A percentile compares a stretch with the other conserved stretches of the same genome.
These are phyloP conservation scores for Cordyceps javanica DNA, from an alignment of 2,329 filamentous ascomycete genomes.

Conservation along the genomic window DNA sequence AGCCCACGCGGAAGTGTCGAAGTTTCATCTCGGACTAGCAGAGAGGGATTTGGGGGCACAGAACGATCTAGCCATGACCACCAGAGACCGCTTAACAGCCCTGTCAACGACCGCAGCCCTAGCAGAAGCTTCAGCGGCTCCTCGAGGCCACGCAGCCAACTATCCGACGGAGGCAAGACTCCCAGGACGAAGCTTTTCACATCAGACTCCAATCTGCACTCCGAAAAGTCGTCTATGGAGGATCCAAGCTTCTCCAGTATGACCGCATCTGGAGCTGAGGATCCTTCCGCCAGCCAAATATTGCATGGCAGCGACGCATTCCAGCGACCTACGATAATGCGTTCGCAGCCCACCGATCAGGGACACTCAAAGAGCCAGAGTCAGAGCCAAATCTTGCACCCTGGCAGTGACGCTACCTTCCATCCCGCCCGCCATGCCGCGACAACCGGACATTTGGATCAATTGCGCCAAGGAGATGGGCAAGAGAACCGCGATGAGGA, in stretches of 20 bases:
- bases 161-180: conserved; percentile 30
- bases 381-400: conserved; percentile 14
- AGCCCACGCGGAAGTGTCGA: conserved; percentile 54
- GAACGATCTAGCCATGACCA: conserved; percentile 46
- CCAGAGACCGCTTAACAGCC: conserved; percentile 30
- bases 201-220: conserved; percentile 70
- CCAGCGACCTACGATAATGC: conserved; percentile 62
- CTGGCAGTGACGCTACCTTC: neutral
- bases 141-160: conserved; percentile 45
- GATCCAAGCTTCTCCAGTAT: conserved; percentile 68
- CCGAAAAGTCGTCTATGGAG: conserved; percentile 50
- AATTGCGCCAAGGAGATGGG: neutral
- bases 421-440: conserved; percentile 7
- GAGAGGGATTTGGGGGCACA: conserved; percentile 45
- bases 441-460: conserved; percentile 10
- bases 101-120: conserved; percentile 35
- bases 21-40: conserved; percentile 40
- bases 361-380: conserved; percentile 15
- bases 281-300: conserved; percentile 87
- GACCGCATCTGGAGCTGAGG: conserved; percentile 63
- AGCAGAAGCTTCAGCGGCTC: conserved; percentile 60
- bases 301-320: conserved; percentile 84
- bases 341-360: conserved; percentile 49
- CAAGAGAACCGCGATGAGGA: neutral
- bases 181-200: conserved; percentile 50